Conservation (phyloP, 352 stramenopile genomes). For the Phytophthora citricola region DNA sequence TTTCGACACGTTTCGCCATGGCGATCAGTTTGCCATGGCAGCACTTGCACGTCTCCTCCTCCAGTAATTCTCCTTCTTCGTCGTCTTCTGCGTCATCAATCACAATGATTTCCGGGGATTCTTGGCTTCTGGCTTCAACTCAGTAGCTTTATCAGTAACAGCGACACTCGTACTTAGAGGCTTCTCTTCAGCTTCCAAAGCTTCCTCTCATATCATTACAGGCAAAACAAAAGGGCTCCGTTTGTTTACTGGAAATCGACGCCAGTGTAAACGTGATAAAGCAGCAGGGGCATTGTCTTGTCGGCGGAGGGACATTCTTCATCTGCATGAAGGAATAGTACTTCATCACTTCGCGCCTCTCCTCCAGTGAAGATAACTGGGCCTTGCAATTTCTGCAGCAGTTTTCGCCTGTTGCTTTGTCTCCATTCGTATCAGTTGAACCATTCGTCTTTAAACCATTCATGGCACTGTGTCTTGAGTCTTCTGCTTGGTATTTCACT, state of each 20-base stretch:
- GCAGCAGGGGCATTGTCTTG: slow-evolving; percentile 16
- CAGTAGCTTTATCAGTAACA: not conserved
- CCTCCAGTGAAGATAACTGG: not conserved
- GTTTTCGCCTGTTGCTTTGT: not conserved
- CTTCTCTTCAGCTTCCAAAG: not conserved
- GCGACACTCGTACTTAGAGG: not conserved
- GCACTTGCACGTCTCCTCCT: slow-evolving; percentile 17
- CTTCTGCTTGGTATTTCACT: slow-evolving; percentile 7
- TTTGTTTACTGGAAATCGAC: slow-evolving; percentile 7
- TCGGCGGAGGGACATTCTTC: slow-evolving; percentile 1
- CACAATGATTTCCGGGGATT: slow-evolving; percentile 12
- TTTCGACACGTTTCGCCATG: not conserved
- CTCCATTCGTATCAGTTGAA: not conserved
- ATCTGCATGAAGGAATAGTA: not conserved
- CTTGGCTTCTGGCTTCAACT: not conserved
- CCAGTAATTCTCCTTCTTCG: slow-evolving; percentile 20
- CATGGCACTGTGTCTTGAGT: not conserved
- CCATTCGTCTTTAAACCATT: not conserved
- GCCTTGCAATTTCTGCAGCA: slow-evolving; percentile 17
- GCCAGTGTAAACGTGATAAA: slow-evolving; percentile 12
- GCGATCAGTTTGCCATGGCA: slow-evolving; percentile 11
- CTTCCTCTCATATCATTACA: not conserved
- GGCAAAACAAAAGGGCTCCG: slow-evolving; percentile 4
- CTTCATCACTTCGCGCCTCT: slow-evolving; percentile 5
- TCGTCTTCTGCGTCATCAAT: slow-evolving; percentile 6